Percentiles rank a stretch among this genome's conserved stretches.
Conservation (phyloP, 805 yeast genomes). For the Yarrowia hollandica region DNA sequence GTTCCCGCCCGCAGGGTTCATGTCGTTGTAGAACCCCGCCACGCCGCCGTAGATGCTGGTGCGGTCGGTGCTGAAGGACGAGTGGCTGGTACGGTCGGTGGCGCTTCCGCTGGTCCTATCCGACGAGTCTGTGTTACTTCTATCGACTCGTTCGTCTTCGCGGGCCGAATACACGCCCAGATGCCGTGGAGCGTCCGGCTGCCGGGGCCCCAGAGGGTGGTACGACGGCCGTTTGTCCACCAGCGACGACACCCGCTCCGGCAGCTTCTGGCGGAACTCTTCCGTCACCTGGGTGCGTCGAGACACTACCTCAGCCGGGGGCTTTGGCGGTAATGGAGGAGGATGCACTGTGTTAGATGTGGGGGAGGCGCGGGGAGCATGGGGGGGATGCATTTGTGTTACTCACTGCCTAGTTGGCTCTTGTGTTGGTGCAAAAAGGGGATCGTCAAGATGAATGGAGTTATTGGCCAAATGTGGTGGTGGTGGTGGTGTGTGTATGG, state of each 20-base stretch:
- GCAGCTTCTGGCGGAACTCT: slow-evolving; percentile 30
- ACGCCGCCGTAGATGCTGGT: background rate
- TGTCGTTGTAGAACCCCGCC: background rate
- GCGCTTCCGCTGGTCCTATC: background rate
- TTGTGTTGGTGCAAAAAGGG: slow-evolving; percentile 5
- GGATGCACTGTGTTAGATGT: slow-evolving; percentile 4
- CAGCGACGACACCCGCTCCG: slow-evolving; percentile 13
- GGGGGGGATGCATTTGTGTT: background rate
- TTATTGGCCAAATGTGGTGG: too few species aligned
- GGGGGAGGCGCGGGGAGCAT: background rate
- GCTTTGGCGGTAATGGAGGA: slow-evolving; percentile 36
- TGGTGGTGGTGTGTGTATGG: background rate
- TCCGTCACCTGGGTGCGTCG: slow-evolving; percentile 31
- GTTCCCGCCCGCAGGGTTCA: background rate
- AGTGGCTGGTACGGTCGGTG: background rate
- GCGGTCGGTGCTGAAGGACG: background rate
- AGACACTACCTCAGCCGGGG: slow-evolving; percentile 31
- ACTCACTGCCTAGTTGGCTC: slow-evolving; percentile 22
- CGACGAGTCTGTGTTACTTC: slow-evolving; percentile 15
- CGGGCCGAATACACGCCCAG: background rate
- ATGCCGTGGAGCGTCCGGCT: slow-evolving; percentile 19
- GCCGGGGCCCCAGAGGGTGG: slow-evolving; percentile 16
- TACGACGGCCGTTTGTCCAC: slow-evolving; percentile 9
- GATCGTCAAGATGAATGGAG: background rate
- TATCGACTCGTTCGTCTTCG: background rate